A percentile compares a stretch with the other conserved stretches of the same genome.
phyloP scores from a whole-genome alignment of 2,329 filamentous ascomycete genomes.

The Neonectria hederae region DNA sequence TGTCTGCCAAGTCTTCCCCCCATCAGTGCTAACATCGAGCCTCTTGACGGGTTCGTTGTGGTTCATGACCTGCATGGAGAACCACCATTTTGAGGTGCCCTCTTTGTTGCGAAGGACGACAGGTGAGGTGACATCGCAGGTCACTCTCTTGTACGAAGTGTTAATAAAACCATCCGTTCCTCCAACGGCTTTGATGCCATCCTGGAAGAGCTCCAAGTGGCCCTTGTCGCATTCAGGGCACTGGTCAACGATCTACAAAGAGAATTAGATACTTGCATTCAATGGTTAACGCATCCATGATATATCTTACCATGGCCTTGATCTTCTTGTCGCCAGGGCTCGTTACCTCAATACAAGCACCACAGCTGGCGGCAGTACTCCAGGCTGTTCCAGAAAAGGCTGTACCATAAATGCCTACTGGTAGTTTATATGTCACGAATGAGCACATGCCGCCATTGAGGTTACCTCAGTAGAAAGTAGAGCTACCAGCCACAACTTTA shows the following conservation, averaged over 20 bases:
- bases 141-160: slow-evolving; percentile 49
- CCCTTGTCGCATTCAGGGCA: slow-evolving; percentile 53
- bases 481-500: background rate
- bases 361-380: slow-evolving; percentile 65
- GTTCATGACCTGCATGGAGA: slow-evolving; percentile 68
- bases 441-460: slow-evolving; percentile 69
- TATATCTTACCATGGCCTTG: slow-evolving; percentile 67
- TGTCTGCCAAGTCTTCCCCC: slow-evolving; percentile 66
- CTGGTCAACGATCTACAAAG: slow-evolving; percentile 52
- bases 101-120: slow-evolving; percentile 55
- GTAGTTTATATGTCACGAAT: slow-evolving; percentile 70
- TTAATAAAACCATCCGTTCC: slow-evolving; percentile 49
- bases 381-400: slow-evolving; percentile 69
- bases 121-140: slow-evolving; percentile 54
- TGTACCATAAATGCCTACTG: slow-evolving; percentile 66
- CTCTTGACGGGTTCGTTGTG: slow-evolving; percentile 63
- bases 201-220: slow-evolving; percentile 57
- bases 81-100: slow-evolving; percentile 54
- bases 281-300: too few species aligned
- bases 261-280: background rate
- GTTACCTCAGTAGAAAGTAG: slow-evolving; percentile 65
- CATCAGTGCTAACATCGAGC: slow-evolving; percentile 70
- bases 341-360: slow-evolving; percentile 68
- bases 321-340: slow-evolving; percentile 58
- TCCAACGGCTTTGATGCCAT: slow-evolving; percentile 52